Evolutionary conservation across 306 rosid species (phyloP), one percentile per base, ranked within the genome.

Genomic region (Heteromeles arbutifolia): DNA sequence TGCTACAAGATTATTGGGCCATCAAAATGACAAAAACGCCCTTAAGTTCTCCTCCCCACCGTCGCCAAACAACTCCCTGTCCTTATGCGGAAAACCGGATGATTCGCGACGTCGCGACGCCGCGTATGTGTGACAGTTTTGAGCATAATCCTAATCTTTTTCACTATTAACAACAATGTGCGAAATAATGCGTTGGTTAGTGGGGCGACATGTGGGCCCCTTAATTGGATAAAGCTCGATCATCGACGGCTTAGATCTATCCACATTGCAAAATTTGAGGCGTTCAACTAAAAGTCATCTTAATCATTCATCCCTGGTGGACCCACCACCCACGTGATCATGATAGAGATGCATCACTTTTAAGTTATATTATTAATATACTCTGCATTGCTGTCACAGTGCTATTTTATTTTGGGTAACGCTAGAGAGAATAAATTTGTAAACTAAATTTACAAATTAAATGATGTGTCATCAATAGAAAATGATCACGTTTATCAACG

Each of bases 161-260:
- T 12, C n/a, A 5, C 41, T 4, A 67, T n/a, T 29, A 6, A n/a
- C 2, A 10, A 2, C 8, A 37, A 39, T 22, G 18, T 19, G 21
- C 31, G 12, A 37, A 4, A 21, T 22, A 67, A 67, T 21, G 73
- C 8, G 80, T 79, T 32, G 0, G 73, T 70, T 13, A 34, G 39
- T 34, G 39, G 10, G 57, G 21, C 6, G 74, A 77, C 85, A 72
- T 0, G 68, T 34, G 26, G 85, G 82, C 19, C 89, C 92, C 86
- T 37, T 50, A 13, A 41, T 74, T 26, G 81, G 92, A 83, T 86
- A 80, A 79, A 84, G 32, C 54, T 67, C 15, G 0, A 5, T 3
- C 7, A 41, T 56, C 12, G 13, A 80, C 83, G 87, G 25, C 58
- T 3, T 2, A 11, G 77, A 85, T 83, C 43, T 13, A 0, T 28